These are phyloP conservation scores for Neospora caninum DNA, from an alignment of 169 alveolate species.

Conservation along the genomic window DNA sequence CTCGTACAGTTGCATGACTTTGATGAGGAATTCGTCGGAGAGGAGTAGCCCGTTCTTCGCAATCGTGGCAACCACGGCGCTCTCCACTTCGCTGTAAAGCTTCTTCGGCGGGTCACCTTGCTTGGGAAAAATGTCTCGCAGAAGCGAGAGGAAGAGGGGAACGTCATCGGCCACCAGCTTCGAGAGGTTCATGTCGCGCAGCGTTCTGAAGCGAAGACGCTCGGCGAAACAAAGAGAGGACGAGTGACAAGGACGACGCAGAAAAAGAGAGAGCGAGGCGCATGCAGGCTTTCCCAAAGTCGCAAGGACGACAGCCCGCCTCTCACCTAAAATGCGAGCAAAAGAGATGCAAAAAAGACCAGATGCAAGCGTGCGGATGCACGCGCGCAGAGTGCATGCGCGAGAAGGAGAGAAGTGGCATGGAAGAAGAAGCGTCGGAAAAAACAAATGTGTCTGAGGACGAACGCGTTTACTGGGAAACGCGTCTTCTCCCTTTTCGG, in stretches of 20 bases:
- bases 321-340: neutral
- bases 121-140: conserved; percentile 96
- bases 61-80: conserved; percentile 68
- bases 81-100: conserved; percentile 91
- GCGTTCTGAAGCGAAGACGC: conserved; percentile 88
- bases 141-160: conserved; percentile 92
- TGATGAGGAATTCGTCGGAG: conserved; percentile 80
- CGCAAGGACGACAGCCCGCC: neutral
- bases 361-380: no score
- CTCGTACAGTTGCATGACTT: conserved; percentile 88
- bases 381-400: no score
- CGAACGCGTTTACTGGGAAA: no score
- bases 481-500: no score
- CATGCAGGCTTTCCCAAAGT: no score
- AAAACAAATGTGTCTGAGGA: no score
- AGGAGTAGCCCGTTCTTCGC: conserved; percentile 69
- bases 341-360: no score
- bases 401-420: no score
- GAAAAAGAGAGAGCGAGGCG: neutral
- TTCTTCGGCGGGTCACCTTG: conserved; percentile 92
- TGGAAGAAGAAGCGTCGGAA: no score
- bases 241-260: no score
- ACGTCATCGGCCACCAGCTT: conserved; percentile 96
- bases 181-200: conserved; percentile 95
- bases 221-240: no score